Evolutionary conservation across 805 yeast species (phyloP), one percentile per base, ranked within the genome.

Genomic region (Diddensiella transvaalensis): DNA sequence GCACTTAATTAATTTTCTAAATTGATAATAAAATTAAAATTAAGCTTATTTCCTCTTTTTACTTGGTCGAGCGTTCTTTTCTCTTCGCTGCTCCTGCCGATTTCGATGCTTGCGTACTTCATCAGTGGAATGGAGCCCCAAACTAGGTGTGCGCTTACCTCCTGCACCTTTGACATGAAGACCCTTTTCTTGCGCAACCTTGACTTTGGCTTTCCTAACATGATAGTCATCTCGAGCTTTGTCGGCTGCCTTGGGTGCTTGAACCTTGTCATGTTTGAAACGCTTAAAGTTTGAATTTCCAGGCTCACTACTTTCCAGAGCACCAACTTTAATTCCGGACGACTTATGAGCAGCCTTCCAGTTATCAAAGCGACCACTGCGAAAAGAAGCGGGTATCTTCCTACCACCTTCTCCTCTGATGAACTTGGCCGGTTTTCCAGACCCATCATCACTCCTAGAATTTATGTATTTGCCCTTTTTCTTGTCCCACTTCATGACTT

Each of bases 361-460:
- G 38, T 83, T 84, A 47, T 90, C 98, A 61, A 80, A 93, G 56
- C 87, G 81, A 40, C 99, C 99, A 2, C 95, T 82, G 62, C 87
- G 77, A 70, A 82, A 88, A 11, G 93, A 77, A 1, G 99, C 98
- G 4, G 98, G 96, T 42, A 93, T 80, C 63, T 79, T 80, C 59
- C 85, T 89, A 4, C 99, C 99, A 66, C 87, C 83, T 66, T 93
- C 99, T 53, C 98, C 95, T 55, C 88, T 83, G 60, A 93, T 93
- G 68, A 76, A 91, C 69, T 87, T 90, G 24, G 55, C 53, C n/a
- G 56, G 45, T 26, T 49, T 50, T 15, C 63, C 61, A 15, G 57
- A 58, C 68, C 83, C 79, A 61, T 87, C 95, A 10, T 58, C 62
- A 54, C 93, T 87, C 60, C 78, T 82, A 17, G 87, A 75, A 64